A percentile compares a stretch with the other conserved stretches of the same genome.
phyloP scores from a whole-genome alignment of 805 yeast genomes.

The Kodamaea restingae region DNA sequence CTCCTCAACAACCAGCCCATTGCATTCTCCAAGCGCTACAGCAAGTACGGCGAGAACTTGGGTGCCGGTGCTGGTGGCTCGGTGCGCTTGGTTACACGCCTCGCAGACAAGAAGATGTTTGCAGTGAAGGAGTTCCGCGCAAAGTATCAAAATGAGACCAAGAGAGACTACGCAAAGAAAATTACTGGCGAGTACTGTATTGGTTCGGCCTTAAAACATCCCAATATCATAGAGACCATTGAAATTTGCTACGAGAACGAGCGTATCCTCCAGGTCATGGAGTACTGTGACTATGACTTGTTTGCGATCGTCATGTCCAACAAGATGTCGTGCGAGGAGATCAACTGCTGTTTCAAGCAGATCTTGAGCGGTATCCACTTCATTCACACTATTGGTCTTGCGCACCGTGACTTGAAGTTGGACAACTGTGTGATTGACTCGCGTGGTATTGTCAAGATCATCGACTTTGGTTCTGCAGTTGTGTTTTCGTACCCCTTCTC shows the following conservation, averaged over 20 bases:
- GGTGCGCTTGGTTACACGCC: constrained; percentile 68
- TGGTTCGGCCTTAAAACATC: constrained; percentile 85
- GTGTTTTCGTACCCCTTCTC: constrained; percentile 86
- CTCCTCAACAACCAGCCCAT: constrained; percentile 22
- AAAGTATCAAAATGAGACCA: constrained; percentile 66
- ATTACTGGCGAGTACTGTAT: constrained; percentile 93
- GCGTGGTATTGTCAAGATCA: constrained; percentile 82
- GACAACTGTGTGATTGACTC: constrained; percentile 87
- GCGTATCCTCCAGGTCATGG: constrained; percentile 87
- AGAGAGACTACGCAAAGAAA: constrained; percentile 84
- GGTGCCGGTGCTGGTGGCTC: constrained; percentile 97
- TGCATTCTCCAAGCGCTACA: constrained; percentile 73
- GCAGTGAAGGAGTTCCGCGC: constrained; percentile 92
- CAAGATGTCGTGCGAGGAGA: constrained; percentile 74
- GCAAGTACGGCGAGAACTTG: constrained; percentile 76
- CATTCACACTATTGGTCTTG: constrained; percentile 78
- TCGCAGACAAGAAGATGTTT: constrained; percentile 65
- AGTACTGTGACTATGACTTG: constrained; percentile 87
- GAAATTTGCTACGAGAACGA: constrained; percentile 89
- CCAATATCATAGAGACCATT: constrained; percentile 85
- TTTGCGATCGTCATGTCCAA: constrained; percentile 94
- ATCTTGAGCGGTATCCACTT: constrained; percentile 76
- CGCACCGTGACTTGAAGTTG: constrained; percentile 86
- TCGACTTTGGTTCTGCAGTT: constrained; percentile 92
- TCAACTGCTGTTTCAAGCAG: constrained; percentile 87